These are phyloP conservation scores for Aureobasidium sp. DNA, from an alignment of 2,329 filamentous ascomycete genomes.

Conservation along the genomic window DNA sequence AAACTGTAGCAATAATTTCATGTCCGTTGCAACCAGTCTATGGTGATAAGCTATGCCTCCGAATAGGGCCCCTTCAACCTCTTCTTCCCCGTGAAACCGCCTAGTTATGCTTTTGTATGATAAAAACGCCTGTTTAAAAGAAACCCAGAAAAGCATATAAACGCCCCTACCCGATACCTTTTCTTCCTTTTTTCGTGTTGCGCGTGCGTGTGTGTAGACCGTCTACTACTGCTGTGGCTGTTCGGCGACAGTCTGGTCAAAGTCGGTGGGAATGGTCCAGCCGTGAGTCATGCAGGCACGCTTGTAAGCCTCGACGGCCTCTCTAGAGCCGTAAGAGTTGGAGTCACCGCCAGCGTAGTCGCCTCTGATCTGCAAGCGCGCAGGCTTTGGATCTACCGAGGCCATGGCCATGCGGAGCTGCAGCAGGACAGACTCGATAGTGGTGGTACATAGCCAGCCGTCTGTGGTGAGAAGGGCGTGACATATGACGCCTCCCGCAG, in stretches of 20 bases:
- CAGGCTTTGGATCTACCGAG: slow-evolving; percentile 59
- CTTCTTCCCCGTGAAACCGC: not conserved
- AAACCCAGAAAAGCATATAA: not conserved
- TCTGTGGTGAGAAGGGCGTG: not conserved
- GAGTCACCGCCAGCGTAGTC: slow-evolving; percentile 13
- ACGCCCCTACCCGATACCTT: too few species aligned
- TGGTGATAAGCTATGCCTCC: not conserved
- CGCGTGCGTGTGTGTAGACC: not conserved
- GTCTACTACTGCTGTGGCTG: not conserved
- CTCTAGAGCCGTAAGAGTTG: slow-evolving; percentile 50
- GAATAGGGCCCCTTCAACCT: not conserved
- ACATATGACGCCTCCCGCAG: slow-evolving; percentile 70
- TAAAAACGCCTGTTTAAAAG: not conserved
- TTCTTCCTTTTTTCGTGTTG: too few species aligned
- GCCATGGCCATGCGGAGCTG: slow-evolving; percentile 72
- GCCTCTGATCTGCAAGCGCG: slow-evolving; percentile 46
- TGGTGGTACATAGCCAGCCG: slow-evolving; percentile 67
- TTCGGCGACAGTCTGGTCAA: slow-evolving; percentile 28
- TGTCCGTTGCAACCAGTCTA: not conserved
- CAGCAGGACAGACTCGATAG: slow-evolving; percentile 69
- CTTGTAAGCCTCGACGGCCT: slow-evolving; percentile 65
- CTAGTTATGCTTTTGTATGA: not conserved
- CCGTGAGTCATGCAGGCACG: slow-evolving; percentile 73
- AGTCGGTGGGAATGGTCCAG: slow-evolving; percentile 61
- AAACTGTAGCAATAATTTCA: not conserved